Percentiles rank a stretch among this genome's conserved stretches.
Conservation (phyloP, 192 early-diverging fungal species). For the Backusella australiensis region DNA sequence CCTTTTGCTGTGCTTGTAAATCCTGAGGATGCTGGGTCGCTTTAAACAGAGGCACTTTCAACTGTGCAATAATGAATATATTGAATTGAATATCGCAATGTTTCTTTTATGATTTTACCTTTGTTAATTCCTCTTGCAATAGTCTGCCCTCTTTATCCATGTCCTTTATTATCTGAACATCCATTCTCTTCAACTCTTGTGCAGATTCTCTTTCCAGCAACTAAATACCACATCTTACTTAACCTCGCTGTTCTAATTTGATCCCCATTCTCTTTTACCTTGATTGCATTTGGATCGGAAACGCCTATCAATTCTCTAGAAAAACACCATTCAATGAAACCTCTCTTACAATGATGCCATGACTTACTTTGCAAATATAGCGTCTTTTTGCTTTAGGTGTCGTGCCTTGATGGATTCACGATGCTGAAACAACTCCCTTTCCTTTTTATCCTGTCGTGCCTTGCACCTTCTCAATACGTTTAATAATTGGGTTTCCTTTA, state of each 20-base stretch:
- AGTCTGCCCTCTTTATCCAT: conserved; percentile 11
- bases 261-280: conserved; percentile 5
- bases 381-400: conserved; percentile 9
- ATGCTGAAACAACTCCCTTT: conserved; percentile 17
- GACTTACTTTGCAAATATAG: conserved; percentile 20
- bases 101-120: neutral
- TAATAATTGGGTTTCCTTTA: conserved; percentile 21
- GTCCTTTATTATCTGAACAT: conserved; percentile 8
- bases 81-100: too few relatives aligned
- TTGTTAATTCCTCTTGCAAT: conserved; percentile 3
- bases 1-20: conserved; percentile 15
- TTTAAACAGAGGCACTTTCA: conserved; percentile 26
- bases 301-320: conserved; percentile 25
- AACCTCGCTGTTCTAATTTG: too few relatives aligned
- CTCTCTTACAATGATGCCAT: too few relatives aligned
- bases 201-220: neutral
- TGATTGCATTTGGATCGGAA: conserved; percentile 8
- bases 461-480: conserved; percentile 4
- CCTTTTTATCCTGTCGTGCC: conserved; percentile 20
- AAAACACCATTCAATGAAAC: too few relatives aligned
- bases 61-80: neutral
- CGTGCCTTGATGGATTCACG: conserved; percentile 7
- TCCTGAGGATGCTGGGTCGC: conserved; percentile 5
- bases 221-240: neutral
- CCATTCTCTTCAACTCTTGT: neutral